A percentile compares a stretch with the other conserved stretches of the same genome.
Evolutionary conservation across 1,284 basidiomycete species (phyloP).

Genomic region (Porogramme epimiltina): DNA sequence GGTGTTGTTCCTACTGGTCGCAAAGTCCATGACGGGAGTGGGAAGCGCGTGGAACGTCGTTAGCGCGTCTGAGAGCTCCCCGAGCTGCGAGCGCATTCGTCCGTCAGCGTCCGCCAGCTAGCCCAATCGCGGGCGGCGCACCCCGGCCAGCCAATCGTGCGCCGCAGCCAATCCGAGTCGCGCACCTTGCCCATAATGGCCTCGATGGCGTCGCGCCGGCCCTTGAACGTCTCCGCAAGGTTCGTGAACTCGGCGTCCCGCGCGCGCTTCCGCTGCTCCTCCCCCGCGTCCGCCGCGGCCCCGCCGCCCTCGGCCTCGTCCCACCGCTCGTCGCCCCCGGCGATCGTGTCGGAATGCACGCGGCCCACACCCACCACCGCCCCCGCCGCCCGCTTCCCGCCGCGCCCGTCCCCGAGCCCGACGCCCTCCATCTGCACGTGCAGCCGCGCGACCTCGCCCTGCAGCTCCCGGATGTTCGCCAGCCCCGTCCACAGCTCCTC

Average conservation of each 20-base stretch:
- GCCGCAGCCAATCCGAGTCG: too few species aligned
- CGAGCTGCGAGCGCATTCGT: constrained; percentile 43
- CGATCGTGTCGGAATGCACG: constrained; percentile 30
- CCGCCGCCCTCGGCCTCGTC: constrained; percentile 33
- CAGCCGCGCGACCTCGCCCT: constrained; percentile 68
- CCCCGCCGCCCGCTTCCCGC: constrained; percentile 22
- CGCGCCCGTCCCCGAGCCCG: constrained; percentile 34
- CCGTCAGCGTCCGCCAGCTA: neutral
- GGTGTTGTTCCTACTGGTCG: constrained; percentile 33
- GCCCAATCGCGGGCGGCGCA: too few species aligned
- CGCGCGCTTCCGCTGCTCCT: constrained; percentile 34
- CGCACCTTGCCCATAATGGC: constrained; percentile 68
- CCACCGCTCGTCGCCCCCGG: constrained; percentile 27
- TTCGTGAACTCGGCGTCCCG: constrained; percentile 68
- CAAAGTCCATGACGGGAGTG: constrained; percentile 51
- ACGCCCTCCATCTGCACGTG: constrained; percentile 75
- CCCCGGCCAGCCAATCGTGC: too few species aligned
- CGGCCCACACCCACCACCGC: constrained; percentile 24
- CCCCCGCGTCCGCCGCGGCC: constrained; percentile 24
- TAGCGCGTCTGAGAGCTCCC: constrained; percentile 57
- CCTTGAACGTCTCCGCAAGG: constrained; percentile 65
- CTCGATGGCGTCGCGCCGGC: constrained; percentile 64
- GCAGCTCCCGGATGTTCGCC: constrained; percentile 63
- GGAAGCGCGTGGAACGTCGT: constrained; percentile 61
- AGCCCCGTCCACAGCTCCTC: constrained; percentile 69